Evolutionary conservation across 208 protist genomes (phyloP).

Genomic region (Trypanosoma congolense): DNA sequence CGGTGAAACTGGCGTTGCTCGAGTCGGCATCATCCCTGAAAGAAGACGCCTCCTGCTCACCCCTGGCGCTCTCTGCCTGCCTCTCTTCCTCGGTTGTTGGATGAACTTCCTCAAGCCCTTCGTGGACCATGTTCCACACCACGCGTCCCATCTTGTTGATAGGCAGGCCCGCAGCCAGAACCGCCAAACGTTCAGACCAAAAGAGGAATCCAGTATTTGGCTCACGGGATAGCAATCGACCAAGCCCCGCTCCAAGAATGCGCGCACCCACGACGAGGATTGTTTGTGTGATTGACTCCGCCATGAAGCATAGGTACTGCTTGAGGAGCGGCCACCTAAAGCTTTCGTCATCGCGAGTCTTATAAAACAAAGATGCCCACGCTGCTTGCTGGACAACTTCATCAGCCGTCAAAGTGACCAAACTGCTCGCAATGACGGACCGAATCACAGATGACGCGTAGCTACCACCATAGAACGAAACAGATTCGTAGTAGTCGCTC

Average conservation of each 20-base stretch:
- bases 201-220: conserved; percentile 41
- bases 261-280: conserved; percentile 29
- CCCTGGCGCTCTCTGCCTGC: conserved; percentile 33
- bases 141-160: conserved; percentile 13
- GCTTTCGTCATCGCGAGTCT: conserved; percentile 24
- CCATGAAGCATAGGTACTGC: conserved; percentile 26
- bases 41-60: background rate
- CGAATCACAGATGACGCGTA: conserved; percentile 34
- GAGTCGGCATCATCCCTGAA: background rate
- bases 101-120: conserved; percentile 28
- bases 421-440: conserved; percentile 31
- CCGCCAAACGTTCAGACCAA: conserved; percentile 41
- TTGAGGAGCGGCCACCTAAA: conserved; percentile 65
- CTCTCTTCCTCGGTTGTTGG: conserved; percentile 53
- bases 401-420: conserved; percentile 44
- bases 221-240: conserved; percentile 19
- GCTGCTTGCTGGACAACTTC: conserved; percentile 31
- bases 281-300: conserved; percentile 19
- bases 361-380: conserved; percentile 30
- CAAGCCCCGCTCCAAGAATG: conserved; percentile 27
- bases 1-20: background rate
- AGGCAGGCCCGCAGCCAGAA: conserved; percentile 22
- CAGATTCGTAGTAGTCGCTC: conserved; percentile 23
- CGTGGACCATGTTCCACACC: conserved; percentile 12
- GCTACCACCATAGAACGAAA: conserved; percentile 45